A percentile compares a stretch with the other conserved stretches of the same genome.
Conservation (phyloP, 352 stramenopile genomes). For the Saprolegnia diclina region DNA sequence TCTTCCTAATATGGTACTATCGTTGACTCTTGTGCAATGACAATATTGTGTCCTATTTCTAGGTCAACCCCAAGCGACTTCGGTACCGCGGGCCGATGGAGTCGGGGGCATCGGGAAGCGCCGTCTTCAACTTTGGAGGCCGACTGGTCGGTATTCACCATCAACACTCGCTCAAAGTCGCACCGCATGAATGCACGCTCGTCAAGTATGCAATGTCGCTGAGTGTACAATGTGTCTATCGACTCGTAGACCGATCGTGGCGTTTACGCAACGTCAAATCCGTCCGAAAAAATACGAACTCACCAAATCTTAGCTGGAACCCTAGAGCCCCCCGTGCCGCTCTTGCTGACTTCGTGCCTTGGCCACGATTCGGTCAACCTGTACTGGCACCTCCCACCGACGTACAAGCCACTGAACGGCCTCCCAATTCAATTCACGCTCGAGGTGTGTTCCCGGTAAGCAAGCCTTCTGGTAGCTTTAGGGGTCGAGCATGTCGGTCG, state of each 20-base stretch:
- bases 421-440: slow-evolving; percentile 8
- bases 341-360: not conserved
- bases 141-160: slow-evolving; percentile 12
- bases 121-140: slow-evolving; percentile 14
- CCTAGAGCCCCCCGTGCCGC: not conserved
- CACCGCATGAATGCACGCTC: not conserved
- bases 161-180: not conserved
- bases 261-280: slow-evolving; percentile 15
- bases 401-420: slow-evolving; percentile 11
- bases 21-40: not conserved
- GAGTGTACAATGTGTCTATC: not conserved
- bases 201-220: not conserved
- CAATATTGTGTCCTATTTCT: not conserved
- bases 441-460: slow-evolving; percentile 7
- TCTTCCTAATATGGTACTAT: slow-evolving; percentile 11
- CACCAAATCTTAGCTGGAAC: not conserved
- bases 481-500: not conserved
- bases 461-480: not conserved
- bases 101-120: not conserved
- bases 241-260: slow-evolving; percentile 5
- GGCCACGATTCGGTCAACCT: slow-evolving; percentile 5
- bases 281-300: slow-evolving; percentile 6
- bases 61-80: slow-evolving; percentile 22
- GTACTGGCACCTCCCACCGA: slow-evolving; percentile 11
- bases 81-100: not conserved